Evolutionary conservation across 139 green algal genomes (phyloP), one percentile per base, ranked within the genome.

Genomic region (Gonium pectorale): DNA sequence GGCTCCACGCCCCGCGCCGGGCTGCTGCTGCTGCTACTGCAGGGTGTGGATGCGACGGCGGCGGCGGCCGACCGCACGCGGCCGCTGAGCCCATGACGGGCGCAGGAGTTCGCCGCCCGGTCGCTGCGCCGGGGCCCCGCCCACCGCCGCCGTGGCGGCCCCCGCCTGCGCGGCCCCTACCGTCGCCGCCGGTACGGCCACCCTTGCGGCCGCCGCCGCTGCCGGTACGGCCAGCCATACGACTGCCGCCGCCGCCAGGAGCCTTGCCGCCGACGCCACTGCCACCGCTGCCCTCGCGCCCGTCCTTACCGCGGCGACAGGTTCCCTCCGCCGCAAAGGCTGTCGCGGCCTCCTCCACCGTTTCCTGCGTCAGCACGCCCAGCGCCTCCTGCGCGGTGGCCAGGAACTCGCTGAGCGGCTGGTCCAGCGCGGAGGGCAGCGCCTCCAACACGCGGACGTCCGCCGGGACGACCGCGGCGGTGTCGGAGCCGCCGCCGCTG

Each of bases 61-160:
- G n/a, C n/a, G n/a, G n/a, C n/a, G n/a, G 69, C 67, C 27, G 67
- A 41, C 70, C 70, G 64, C 46, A 64, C 70, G 15, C 46, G 33
- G 46, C 46, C 70, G 70, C 46, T 44, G 70, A 46, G n/a, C 70
- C 46, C 46, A 31, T 46, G 46, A 31, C n/a, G n/a, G n/a, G 19
- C 33, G 31, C 19, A 46, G 15, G 46, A 24, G 70, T 46, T 46
- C 46, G 35, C 26, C 46, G n/a, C n/a, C n/a, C n/a, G n/a, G n/a
- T n/a, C n/a, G n/a, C n/a, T n/a, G n/a, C n/a, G n/a, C n/a, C n/a
- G n/a, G n/a, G n/a, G n/a, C n/a, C n/a, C n/a, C n/a, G n/a, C n/a
- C n/a, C n/a, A n/a, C n/a, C n/a, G n/a, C n/a, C n/a, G n/a, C n/a
- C n/a, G n/a, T n/a, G n/a, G n/a, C n/a, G n/a, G n/a, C 5, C 13